Evolutionary conservation across 2,329 filamentous ascomycete species (phyloP), one percentile per base, ranked within the genome.

Genomic region (Colletotrichum higginsianum): DNA sequence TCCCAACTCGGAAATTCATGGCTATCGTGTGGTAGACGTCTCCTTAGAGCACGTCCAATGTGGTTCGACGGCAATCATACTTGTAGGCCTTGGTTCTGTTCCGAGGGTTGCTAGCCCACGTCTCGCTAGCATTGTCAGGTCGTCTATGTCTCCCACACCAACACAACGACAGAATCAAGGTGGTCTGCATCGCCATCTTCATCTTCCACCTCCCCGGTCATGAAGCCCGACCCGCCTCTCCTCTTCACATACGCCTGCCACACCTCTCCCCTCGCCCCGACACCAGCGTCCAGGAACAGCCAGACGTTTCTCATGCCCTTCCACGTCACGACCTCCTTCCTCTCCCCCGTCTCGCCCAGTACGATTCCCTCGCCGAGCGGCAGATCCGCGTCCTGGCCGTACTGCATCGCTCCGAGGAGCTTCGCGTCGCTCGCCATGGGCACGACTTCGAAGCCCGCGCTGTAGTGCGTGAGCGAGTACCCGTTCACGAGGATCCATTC

Each of bases 401-500:
- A 69, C 18, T 72, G 70, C 67, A 70, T 65, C 18, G 49, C 42
- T 4, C 66, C 70, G 35, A 65, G 58, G 1, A 71, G 66, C 5
- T 62, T 46, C 23, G 70, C 66, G 21, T 57, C 44, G 50, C 47
- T n/a, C 44, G 49, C 23, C 70, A 72, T 72, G 40, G 66, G 66
- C 6, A 71, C 70, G 11, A 67, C 68, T 44, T 76, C 77, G 42
- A 83, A 78, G 2, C 82, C 81, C 63, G 82, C 79, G 0, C 81
- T 80, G 73, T 86, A 85, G 58, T 85, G 80, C 50, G 79, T 81
- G 68, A 87, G 79, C 40, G 84, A 83, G 75, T 84, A 79, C 6
- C 85, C 85, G 72, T 86, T 86, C 53, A 85, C 82, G 6, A 87
- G 79, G 4, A 86, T 79, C 85, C 85, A 87, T 74, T 82, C 79